Evolutionary conservation across 192 early-diverging fungal species (phyloP), one percentile per base, ranked within the genome.

Genomic region (Gamsiella multidivaricata): DNA sequence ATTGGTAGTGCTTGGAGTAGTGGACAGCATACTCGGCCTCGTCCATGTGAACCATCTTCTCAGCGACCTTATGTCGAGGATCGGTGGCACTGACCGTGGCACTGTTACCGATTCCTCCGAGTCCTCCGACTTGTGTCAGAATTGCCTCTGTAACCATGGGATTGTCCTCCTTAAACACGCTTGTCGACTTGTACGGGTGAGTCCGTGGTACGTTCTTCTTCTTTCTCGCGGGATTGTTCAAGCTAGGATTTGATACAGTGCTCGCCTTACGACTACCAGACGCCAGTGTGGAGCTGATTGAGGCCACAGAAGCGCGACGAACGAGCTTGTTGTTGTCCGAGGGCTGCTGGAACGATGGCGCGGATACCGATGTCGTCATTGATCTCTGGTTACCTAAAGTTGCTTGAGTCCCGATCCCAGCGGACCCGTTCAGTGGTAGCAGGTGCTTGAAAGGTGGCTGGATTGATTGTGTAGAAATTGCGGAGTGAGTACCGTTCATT

Each of bases 371-470:
- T 1, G 59, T 47, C 0, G 73, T 56, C 53, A 75, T n/a, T 0
- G 29, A 39, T 5, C 57, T 22, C 5, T 55, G 41, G 22, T 29
- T 18, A 26, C 20, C 32, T 7, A 23, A 29, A 5, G 34, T 46
- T 29, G 49, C 20, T 12, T 46, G 26, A 3, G 58, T 55, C 5
- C 42, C 34, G 18, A 32, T 23, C 5, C 26, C 43, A 12, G 61
- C 43, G 34, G 37, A 26, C 2, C 54, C 32, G 20, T 68, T 62
- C 15, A 62, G 28, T 2, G 73, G 73, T 8, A 78, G n/a, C 12
- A 78, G n/a, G 34, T 78, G 45, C 46, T 78, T 78, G 50, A 78
- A 78, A 0, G 73, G 73, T 3, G 73, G 73, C 22, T 78, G 73
- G 15, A 78, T 78, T 5, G 73, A 78, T 31, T 78, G 73, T 0